phyloP scores from a whole-genome alignment of 495 filamentous ascomycete species.

The Tuber umbilicatum region DNA sequence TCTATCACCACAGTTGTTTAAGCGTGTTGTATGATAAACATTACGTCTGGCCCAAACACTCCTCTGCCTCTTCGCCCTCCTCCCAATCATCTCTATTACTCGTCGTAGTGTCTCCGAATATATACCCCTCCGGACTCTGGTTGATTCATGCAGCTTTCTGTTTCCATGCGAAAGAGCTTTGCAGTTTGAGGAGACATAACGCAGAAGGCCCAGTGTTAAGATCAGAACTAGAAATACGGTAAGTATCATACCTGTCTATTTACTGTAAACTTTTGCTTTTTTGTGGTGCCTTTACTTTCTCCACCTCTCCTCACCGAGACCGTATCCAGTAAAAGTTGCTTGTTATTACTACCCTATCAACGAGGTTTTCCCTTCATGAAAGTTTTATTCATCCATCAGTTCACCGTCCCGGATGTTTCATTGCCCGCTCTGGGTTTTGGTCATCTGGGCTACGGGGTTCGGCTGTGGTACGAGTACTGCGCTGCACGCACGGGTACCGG shows the following conservation, averaged over 20 bases:
- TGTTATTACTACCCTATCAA: no score
- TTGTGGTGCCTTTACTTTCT: neutral
- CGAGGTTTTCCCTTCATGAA: no score
- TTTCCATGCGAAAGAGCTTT: neutral
- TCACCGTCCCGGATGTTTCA: no score
- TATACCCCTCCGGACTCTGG: neutral
- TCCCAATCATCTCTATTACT: neutral
- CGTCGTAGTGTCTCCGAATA: neutral
- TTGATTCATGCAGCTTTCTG: neutral
- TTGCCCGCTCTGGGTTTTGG: neutral
- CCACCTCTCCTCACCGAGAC: neutral
- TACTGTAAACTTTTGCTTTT: neutral
- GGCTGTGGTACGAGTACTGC: neutral
- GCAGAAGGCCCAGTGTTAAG: no score
- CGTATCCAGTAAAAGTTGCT: neutral
- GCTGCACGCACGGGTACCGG: neutral
- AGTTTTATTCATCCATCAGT: no score
- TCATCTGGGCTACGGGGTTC: no score
- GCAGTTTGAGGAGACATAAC: neutral
- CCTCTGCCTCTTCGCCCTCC: neutral
- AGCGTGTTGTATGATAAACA: neutral
- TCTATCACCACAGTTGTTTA: neutral
- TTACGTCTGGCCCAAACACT: neutral
- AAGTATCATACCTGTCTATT: no score
- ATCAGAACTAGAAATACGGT: no score